Base-by-base conservation (phyloP, 2,329 filamentous ascomycete species). In the Aspergillus melleus region DNA sequence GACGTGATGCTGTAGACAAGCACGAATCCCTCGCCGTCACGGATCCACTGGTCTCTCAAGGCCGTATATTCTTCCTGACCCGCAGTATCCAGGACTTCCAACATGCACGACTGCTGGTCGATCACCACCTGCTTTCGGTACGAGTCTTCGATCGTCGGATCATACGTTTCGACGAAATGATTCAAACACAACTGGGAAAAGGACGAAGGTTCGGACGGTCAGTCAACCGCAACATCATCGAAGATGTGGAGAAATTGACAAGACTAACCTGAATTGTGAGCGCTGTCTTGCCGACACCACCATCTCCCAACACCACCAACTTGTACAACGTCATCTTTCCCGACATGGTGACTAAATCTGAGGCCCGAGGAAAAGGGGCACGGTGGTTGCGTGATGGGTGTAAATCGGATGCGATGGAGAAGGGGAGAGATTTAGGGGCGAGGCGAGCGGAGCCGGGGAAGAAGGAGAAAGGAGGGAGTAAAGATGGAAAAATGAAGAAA, bases 61-160 rank as follows among this genome's bases (percentile, higher is more conserved):
- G 95, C 95, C 64, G 94, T 97, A 79, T 98, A 99, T 80, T 99
- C 95, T 80, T 99, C 95, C 77, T 99, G 95, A 59, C 95, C 95
- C 55, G 95, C 95, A 57, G 95, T 99, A 80, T 99, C 95, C 71
- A 97, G 86, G 56, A 96, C 92, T 78, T 98, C 94, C 71, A 97
- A 87, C 93, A 97, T 97, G 82, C 93, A 97, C 49, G 93, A 92
- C 77, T 96, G 91, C 63, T 88, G 86, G 74, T 98, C 95, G 77
- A 98, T 98, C 73, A 96, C 84, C 58, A 88, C 86, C 75, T 88
- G 86, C 73, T 88, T 88, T 63, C 86, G 84, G 72, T 88, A 88
- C 49, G 86, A 88, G 70, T 88, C 86, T 76, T 88, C 86, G 69
- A 88, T 88, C 61, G 86, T 88, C 51, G 86, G 86, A 72, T 88